These are phyloP conservation scores for Mycena galericulata DNA, from an alignment of 768 basidiomycete genomes.

Conservation along the genomic window DNA sequence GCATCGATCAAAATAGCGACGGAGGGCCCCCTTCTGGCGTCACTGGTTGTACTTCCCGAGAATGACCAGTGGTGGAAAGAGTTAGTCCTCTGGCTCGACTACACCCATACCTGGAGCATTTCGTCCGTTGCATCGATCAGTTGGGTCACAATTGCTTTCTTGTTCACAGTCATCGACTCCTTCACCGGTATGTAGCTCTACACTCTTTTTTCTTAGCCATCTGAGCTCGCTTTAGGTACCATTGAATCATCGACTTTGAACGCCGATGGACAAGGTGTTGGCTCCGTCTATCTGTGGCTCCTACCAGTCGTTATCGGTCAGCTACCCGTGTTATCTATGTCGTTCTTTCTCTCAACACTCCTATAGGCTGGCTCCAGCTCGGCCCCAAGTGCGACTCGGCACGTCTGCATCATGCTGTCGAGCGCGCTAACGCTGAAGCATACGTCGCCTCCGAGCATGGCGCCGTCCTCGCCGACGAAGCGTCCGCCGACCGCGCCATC, in stretches of 20 bases:
- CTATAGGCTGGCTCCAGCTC: conserved; percentile 52
- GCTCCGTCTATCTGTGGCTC: conserved; percentile 59
- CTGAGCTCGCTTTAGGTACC: conserved; percentile 22
- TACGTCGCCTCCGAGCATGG: conserved; percentile 36
- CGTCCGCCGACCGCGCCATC: conserved; percentile 12
- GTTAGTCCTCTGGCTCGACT: conserved; percentile 46
- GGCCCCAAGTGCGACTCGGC: conserved; percentile 54
- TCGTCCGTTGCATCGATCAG: conserved; percentile 52
- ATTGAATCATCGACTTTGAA: conserved; percentile 36
- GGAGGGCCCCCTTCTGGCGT: conserved; percentile 43
- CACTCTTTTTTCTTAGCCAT: background rate
- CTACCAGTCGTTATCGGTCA: conserved; percentile 53
- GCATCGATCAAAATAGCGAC: conserved; percentile 47
- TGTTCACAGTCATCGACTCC: conserved; percentile 48
- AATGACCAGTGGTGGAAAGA: conserved; percentile 55
- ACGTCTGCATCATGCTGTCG: conserved; percentile 45
- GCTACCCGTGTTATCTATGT: too few species aligned
- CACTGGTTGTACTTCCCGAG: conserved; percentile 50
- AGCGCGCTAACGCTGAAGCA: conserved; percentile 44
- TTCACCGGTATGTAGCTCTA: conserved; percentile 36
- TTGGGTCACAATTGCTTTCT: conserved; percentile 56
- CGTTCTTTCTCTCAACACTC: background rate
- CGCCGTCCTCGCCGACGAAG: conserved; percentile 10
- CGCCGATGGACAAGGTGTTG: conserved; percentile 53
- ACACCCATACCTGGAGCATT: conserved; percentile 54